Evolutionary conservation across 1,284 basidiomycete species (phyloP).

Genomic region (Austroboletus novae-zelandiae): DNA sequence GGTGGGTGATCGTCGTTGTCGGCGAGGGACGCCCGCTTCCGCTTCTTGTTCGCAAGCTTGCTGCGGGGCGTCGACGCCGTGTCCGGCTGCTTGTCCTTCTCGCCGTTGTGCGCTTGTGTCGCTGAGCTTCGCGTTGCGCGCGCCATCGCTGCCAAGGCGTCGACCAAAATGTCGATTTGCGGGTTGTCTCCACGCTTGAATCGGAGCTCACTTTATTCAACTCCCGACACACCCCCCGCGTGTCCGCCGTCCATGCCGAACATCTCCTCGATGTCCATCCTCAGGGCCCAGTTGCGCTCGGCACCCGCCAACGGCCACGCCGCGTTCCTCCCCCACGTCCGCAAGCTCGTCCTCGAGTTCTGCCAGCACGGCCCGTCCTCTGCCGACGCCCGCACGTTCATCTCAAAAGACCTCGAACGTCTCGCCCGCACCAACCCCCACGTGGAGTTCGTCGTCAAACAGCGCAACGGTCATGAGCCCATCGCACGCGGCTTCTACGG

Average conservation of each 20-base stretch:
- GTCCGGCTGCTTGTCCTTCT: conserved; percentile 36
- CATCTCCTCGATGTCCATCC: conserved; percentile 38
- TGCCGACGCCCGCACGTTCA: conserved; percentile 62
- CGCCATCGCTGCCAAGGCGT: conserved; percentile 43
- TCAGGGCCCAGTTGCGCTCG: conserved; percentile 61
- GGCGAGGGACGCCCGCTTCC: conserved; percentile 52
- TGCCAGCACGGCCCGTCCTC: conserved; percentile 81
- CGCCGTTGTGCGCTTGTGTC: conserved; percentile 31
- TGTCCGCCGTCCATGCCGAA: background rate
- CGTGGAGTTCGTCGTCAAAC: conserved; percentile 76
- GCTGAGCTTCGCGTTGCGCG: conserved; percentile 65
- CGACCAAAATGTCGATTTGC: conserved; percentile 19
- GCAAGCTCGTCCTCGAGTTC: conserved; percentile 82
- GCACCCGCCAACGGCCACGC: conserved; percentile 67
- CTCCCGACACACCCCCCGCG: conserved; percentile 13
- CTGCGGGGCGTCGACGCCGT: conserved; percentile 8
- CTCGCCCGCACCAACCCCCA: conserved; percentile 73
- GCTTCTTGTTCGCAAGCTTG: conserved; percentile 52
- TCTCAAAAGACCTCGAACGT: conserved; percentile 58
- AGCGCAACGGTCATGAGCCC: conserved; percentile 69
- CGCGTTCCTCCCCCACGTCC: conserved; percentile 68
- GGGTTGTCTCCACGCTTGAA: conserved; percentile 8
- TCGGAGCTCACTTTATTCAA: conserved; percentile 16
- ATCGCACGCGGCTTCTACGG: conserved; percentile 77
- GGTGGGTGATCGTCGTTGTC: conserved; percentile 45